phyloP scores from a whole-genome alignment of 768 basidiomycete genomes.

The Xerocomus brunneocitrinus region DNA sequence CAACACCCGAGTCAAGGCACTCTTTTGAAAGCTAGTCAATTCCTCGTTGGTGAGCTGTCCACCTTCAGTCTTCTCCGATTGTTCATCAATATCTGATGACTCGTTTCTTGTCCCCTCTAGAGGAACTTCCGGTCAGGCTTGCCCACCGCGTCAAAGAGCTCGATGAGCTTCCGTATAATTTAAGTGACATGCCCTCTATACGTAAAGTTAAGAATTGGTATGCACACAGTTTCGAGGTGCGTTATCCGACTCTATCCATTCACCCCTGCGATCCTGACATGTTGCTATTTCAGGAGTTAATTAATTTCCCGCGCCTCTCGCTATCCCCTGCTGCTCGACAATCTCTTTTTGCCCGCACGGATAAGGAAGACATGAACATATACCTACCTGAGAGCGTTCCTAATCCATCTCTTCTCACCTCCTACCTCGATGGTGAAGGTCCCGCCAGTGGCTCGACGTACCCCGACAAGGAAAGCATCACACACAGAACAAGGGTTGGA shows the following conservation, averaged over 20 bases:
- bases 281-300: slow-evolving; percentile 65
- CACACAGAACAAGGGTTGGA: slow-evolving; percentile 8
- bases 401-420: slow-evolving; percentile 63
- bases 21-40: slow-evolving; percentile 85
- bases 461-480: slow-evolving; percentile 4
- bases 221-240: slow-evolving; percentile 94
- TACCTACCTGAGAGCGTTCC: slow-evolving; percentile 69
- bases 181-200: slow-evolving; percentile 89
- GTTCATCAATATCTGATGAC: background rate
- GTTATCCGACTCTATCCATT: slow-evolving; percentile 16
- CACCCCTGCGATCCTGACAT: background rate
- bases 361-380: slow-evolving; percentile 29
- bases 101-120: slow-evolving; percentile 31
- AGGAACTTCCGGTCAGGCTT: slow-evolving; percentile 92
- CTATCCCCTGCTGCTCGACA: slow-evolving; percentile 65
- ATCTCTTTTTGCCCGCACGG: slow-evolving; percentile 51
- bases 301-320: slow-evolving; percentile 75
- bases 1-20: slow-evolving; percentile 96
- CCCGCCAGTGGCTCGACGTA: slow-evolving; percentile 13
- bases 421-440: slow-evolving; percentile 31
- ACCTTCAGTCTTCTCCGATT: background rate
- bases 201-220: slow-evolving; percentile 98
- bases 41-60: slow-evolving; percentile 60
- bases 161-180: slow-evolving; percentile 87
- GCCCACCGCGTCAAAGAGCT: slow-evolving; percentile 96